Conservation (phyloP, 345 rosid genomes). For the Limnanthes douglasii region DNA sequence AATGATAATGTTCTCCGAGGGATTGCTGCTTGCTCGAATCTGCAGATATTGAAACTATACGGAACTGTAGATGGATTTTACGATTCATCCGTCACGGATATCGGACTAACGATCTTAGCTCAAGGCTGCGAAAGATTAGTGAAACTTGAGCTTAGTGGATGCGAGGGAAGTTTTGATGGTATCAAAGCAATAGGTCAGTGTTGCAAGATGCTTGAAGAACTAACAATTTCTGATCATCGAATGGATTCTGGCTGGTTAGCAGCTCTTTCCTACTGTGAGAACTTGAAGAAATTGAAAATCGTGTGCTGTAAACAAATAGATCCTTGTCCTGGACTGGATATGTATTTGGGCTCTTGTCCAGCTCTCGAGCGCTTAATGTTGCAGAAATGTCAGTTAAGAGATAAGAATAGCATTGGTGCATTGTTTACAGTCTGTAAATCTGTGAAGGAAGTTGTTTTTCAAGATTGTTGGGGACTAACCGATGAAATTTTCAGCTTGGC, state of each 20-base stretch:
- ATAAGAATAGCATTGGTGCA: conserved; percentile 45
- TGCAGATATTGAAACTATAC: conserved; percentile 61
- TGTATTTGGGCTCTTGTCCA: conserved; percentile 54
- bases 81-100: conserved; percentile 55
- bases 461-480: conserved; percentile 85
- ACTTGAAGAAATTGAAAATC: conserved; percentile 61
- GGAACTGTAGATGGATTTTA: conserved; percentile 54
- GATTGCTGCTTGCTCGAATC: conserved; percentile 58
- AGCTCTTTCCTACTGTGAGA: conserved; percentile 54
- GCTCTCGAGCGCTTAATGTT: conserved; percentile 68
- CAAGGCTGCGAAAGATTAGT: conserved; percentile 83
- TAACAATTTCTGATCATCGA: conserved; percentile 52
- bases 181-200: conserved; percentile 93
- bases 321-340: conserved; percentile 49
- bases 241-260: conserved; percentile 98
- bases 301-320: conserved; percentile 54
- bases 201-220: conserved; percentile 76
- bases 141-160: conserved; percentile 80
- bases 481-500: conserved; percentile 54
- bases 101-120: conserved; percentile 86
- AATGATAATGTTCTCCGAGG: conserved; percentile 62
- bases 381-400: conserved; percentile 52
- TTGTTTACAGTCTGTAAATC: conserved; percentile 57
- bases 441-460: conserved; percentile 43
- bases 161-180: conserved; percentile 96